phyloP scores from a whole-genome alignment of 2,329 filamentous ascomycete genomes.

The Phaeosphaeriaceae sp. region DNA sequence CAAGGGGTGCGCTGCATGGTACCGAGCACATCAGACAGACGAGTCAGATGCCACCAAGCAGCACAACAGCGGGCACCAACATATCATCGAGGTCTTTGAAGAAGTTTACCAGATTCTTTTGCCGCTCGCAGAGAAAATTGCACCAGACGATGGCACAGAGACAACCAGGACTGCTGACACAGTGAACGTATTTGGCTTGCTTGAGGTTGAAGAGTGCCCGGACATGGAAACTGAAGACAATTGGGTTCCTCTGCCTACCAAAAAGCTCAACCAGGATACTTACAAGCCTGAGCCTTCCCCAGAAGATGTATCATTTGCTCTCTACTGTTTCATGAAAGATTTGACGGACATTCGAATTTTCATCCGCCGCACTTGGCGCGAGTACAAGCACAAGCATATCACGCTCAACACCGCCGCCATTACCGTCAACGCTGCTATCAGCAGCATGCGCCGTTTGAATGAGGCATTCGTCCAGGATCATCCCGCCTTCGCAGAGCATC shows the following conservation, averaged over 20 bases:
- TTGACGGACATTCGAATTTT: constrained; percentile 39
- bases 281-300: constrained; percentile 3
- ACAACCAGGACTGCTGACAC: not conserved
- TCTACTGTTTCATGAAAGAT: constrained; percentile 43
- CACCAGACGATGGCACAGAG: not conserved
- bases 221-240: not conserved
- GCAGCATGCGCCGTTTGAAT: not conserved
- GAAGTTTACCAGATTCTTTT: not conserved
- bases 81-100: constrained; percentile 5
- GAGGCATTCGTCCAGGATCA: not conserved
- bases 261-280: not conserved
- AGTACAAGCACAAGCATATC: constrained; percentile 24
- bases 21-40: not conserved
- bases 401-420: not conserved
- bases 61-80: not conserved
- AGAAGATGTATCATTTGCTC: constrained; percentile 11
- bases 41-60: not conserved
- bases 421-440: not conserved
- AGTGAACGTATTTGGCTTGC: not conserved
- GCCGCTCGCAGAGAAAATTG: not conserved
- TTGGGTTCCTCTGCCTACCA: not conserved
- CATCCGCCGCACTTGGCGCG: constrained; percentile 37
- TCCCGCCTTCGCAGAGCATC: not conserved
- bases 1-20: constrained; percentile 1
- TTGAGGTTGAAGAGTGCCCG: not conserved